Base-by-base conservation (phyloP, 176 grass and related monocot genomes). In the Secale cereale region DNA sequence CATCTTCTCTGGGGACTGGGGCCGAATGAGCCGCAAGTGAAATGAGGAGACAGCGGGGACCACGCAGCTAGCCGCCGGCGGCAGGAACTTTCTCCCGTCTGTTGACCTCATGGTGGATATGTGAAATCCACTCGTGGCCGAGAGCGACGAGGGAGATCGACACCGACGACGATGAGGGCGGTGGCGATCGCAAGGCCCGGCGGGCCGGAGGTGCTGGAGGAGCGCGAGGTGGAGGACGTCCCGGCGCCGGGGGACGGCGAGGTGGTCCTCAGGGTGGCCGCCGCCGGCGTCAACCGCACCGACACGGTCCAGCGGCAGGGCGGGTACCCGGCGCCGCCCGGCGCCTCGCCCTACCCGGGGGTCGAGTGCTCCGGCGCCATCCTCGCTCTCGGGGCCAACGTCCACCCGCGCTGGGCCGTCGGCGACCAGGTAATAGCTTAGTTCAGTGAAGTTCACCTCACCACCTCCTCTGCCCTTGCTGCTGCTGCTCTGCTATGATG, bases 351-450 rank as follows among this genome's bases (percentile, higher is more conserved):
- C 2, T 95, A 94, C 81, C 93, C 89, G 0, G 93, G 96, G 22
- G 89, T 98, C 4, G 96, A 98, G 81, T 93, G 91, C 89, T 95
- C 93, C 23, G 93, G 93, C 33, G 87, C 89, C 77, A 83, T 98
- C 86, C 48, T 98, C 22, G 77, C 87, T 1, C 76, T 95, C 31
- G 91, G 93, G 0, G 39, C 83, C 31, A 61, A 77, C 56, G 39
- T 87, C 6, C 74, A 80, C 0, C 40, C 83, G 15, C 91, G 78
- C 10, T 95, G 91, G 91, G 79, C 77, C 37, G 74, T 93, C 20
- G 93, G 93, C 10, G 91, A 95, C 82, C 76, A 93, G 78, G 92
- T 97, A 43, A 7, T 6, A 7, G 14, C 1, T 31, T 30, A 1
- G 0, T 71, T 40, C 19, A 31, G 30, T 37, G 36, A 37, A 3